Percentiles rank a stretch among this genome's conserved stretches.
Evolutionary conservation across 192 early-diverging fungal genomes (phyloP).

Genomic region (Oehlia diaphana): DNA sequence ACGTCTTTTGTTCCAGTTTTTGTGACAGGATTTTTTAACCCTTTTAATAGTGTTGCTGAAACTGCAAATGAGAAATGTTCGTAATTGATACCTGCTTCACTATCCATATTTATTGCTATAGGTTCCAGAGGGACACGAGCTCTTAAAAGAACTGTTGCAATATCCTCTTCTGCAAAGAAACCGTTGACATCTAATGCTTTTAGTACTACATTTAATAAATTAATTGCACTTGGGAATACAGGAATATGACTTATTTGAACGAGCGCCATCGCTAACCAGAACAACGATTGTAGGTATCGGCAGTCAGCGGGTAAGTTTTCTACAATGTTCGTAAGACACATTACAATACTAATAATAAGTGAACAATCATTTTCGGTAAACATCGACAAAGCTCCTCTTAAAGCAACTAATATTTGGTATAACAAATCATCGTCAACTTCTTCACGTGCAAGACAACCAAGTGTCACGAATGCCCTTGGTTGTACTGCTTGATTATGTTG

Average conservation of each 20-base stretch:
- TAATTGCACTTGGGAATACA: conserved; percentile 72
- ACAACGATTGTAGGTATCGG: conserved; percentile 79
- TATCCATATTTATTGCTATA: conserved; percentile 71
- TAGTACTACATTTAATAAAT: conserved; percentile 70
- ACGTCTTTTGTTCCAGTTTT: conserved; percentile 72
- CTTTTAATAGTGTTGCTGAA: conserved; percentile 77
- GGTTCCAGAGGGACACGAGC: conserved; percentile 73
- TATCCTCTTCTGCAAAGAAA: conserved; percentile 67
- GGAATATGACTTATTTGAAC: conserved; percentile 85
- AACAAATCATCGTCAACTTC: conserved; percentile 90
- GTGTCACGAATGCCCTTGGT: conserved; percentile 87
- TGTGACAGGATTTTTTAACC: conserved; percentile 74
- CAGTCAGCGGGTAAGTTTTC: conserved; percentile 80
- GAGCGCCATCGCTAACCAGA: conserved; percentile 89
- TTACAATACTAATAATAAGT: conserved; percentile 83
- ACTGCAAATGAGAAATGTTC: conserved; percentile 88
- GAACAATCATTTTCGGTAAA: conserved; percentile 82
- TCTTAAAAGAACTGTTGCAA: conserved; percentile 71
- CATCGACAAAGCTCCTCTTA: conserved; percentile 81
- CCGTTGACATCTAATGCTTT: conserved; percentile 74
- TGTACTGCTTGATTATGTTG: conserved; percentile 93
- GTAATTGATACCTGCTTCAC: conserved; percentile 78
- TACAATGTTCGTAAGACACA: conserved; percentile 89
- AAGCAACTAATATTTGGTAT: conserved; percentile 89
- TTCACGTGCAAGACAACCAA: conserved; percentile 86